Conservation (phyloP, 352 stramenopile species). For the Pythium scleroteichum region DNA sequence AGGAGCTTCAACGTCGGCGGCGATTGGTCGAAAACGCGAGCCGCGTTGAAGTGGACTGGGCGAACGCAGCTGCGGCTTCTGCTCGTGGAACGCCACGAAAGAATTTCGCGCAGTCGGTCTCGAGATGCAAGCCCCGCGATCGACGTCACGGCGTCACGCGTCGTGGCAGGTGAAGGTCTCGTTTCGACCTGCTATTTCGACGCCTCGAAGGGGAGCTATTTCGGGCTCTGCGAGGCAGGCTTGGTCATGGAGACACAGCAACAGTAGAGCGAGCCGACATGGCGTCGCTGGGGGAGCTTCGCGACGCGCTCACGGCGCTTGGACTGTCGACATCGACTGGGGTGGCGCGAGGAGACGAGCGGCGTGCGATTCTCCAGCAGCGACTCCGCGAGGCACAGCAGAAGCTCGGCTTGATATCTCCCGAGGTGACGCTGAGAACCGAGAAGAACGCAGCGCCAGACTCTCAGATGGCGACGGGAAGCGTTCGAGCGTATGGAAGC, state of each 20-base stretch:
- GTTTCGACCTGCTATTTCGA: neutral
- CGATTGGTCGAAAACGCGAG: no score
- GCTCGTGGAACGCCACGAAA: no score
- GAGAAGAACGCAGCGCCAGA: neutral
- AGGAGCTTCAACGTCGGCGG: no score
- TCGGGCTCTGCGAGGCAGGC: neutral
- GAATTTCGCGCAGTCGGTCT: no score
- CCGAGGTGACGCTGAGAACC: neutral
- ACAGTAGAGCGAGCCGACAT: neutral
- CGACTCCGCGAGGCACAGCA: slow-evolving; percentile 25
- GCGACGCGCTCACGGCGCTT: slow-evolving; percentile 34
- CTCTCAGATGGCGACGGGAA: neutral
- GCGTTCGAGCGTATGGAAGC: neutral
- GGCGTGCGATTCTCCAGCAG: slow-evolving; percentile 34
- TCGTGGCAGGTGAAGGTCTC: neutral
- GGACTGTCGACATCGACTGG: slow-evolving; percentile 40
- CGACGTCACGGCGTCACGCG: no score
- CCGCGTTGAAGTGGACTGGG: no score
- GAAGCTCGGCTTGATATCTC: neutral
- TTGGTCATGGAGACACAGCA: no score
- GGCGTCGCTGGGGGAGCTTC: slow-evolving; percentile 29
- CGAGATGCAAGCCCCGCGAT: no score
- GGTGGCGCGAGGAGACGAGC: slow-evolving; percentile 35
- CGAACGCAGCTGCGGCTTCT: no score
- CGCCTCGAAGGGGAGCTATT: no score